These are phyloP conservation scores for Alternaria panax DNA, from an alignment of 2,329 filamentous ascomycete genomes.

Conservation along the genomic window DNA sequence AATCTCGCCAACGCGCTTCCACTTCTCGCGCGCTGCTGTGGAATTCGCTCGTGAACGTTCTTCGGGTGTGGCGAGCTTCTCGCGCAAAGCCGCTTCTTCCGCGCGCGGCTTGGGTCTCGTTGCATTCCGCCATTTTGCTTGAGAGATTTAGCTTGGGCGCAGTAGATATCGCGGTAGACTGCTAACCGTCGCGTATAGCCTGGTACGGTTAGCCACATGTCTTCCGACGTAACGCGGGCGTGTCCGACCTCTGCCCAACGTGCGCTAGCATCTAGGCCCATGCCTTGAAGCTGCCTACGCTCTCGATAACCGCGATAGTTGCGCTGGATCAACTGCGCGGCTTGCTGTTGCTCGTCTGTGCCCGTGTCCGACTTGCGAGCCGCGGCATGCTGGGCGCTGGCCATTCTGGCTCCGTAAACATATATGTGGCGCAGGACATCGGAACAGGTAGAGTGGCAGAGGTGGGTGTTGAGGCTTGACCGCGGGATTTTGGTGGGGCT, in stretches of 20 bases:
- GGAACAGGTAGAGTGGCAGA: background rate
- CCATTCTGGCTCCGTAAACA: constrained; percentile 16
- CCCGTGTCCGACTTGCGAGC: constrained; percentile 4
- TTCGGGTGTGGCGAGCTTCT: constrained; percentile 31
- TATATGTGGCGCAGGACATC: constrained; percentile 14
- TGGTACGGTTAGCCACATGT: constrained; percentile 34
- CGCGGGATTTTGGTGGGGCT: constrained; percentile 16
- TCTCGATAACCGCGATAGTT: constrained; percentile 80
- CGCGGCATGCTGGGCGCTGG: constrained; percentile 17
- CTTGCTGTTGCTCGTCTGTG: constrained; percentile 35
- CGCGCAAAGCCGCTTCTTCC: constrained; percentile 37
- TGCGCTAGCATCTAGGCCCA: constrained; percentile 72
- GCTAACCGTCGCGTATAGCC: constrained; percentile 59
- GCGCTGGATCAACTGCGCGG: constrained; percentile 56
- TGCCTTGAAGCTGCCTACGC: constrained; percentile 73
- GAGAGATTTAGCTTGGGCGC: constrained; percentile 36
- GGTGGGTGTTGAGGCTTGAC: constrained; percentile 16
- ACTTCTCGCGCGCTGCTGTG: constrained; percentile 68
- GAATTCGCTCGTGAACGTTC: constrained; percentile 39
- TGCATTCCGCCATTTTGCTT: constrained; percentile 62
- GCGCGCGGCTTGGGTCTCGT: constrained; percentile 56
- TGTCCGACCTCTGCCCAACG: constrained; percentile 72
- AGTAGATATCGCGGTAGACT: constrained; percentile 16
- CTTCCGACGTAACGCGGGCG: background rate
- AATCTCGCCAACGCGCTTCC: constrained; percentile 76